Evolutionary conservation across 208 protist genomes (phyloP).

Genomic region (Crithidia sp.): DNA sequence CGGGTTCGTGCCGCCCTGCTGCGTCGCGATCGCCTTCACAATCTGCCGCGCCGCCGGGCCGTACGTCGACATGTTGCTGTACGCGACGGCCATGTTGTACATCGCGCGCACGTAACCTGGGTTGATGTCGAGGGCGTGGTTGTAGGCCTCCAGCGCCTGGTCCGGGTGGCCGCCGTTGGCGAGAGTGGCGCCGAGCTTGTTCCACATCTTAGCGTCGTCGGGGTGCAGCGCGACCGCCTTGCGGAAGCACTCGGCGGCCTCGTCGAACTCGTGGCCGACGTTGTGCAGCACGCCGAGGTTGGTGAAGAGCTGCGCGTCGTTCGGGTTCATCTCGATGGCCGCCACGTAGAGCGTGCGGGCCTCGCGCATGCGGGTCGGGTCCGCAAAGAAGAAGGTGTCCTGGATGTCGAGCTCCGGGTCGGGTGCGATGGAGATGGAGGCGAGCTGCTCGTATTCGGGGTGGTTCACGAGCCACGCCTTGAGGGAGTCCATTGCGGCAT

Average conservation of each 20-base stretch:
- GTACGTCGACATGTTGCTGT: slow-evolving; percentile 84
- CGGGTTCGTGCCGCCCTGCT: slow-evolving; percentile 75
- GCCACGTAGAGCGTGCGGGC: slow-evolving; percentile 71
- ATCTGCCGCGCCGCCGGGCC: slow-evolving; percentile 64
- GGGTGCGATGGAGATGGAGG: slow-evolving; percentile 53
- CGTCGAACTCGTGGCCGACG: slow-evolving; percentile 79
- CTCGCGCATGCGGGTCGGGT: slow-evolving; percentile 68
- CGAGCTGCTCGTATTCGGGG: slow-evolving; percentile 84
- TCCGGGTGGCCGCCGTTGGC: slow-evolving; percentile 77
- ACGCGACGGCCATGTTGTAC: slow-evolving; percentile 91
- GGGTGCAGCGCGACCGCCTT: slow-evolving; percentile 74
- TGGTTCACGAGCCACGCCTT: slow-evolving; percentile 79
- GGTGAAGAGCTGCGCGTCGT: slow-evolving; percentile 67
- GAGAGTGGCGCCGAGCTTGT: slow-evolving; percentile 91
- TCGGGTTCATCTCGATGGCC: slow-evolving; percentile 82
- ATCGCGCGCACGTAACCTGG: slow-evolving; percentile 87
- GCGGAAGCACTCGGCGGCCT: slow-evolving; percentile 77
- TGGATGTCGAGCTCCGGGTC: slow-evolving; percentile 53
- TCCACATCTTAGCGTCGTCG: slow-evolving; percentile 83
- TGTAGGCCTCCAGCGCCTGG: slow-evolving; percentile 88
- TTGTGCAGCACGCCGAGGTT: slow-evolving; percentile 89
- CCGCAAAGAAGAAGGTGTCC: slow-evolving; percentile 76
- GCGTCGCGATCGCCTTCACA: slow-evolving; percentile 77
- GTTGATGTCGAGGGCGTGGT: slow-evolving; percentile 87
- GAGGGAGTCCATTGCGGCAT: slow-evolving; percentile 74